A percentile compares a stretch with the other conserved stretches of the same genome.
phyloP scores from a whole-genome alignment of 495 filamentous ascomycete species.

The Talaromyces proteolyticus region DNA sequence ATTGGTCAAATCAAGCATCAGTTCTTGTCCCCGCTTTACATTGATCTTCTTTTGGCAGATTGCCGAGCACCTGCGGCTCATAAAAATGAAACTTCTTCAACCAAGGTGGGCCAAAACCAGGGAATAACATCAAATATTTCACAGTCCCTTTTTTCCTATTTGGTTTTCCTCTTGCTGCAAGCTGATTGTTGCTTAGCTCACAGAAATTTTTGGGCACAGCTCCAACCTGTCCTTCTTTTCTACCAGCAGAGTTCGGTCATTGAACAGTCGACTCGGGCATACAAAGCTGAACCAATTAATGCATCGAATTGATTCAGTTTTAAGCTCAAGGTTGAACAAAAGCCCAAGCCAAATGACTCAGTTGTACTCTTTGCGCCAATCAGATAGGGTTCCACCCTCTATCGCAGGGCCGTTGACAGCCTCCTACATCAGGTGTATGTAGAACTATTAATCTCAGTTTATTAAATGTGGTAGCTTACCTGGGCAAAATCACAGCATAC shows the following conservation, averaged over 20 bases:
- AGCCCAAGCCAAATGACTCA: neutral
- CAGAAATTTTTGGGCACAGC: slow-evolving; percentile 8
- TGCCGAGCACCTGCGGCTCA: too few relatives aligned
- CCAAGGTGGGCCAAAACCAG: too few relatives aligned
- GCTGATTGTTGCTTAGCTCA: neutral
- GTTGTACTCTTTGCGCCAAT: neutral
- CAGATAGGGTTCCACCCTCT: neutral
- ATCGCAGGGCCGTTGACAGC: neutral
- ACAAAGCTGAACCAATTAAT: slow-evolving; percentile 12
- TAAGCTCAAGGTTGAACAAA: slow-evolving; percentile 8
- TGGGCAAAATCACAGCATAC: slow-evolving; percentile 6
- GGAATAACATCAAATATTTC: too few relatives aligned
- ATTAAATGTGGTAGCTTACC: neutral
- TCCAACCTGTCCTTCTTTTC: slow-evolving; percentile 13
- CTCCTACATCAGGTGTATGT: neutral
- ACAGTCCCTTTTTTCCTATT: neutral
- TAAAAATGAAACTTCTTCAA: neutral
- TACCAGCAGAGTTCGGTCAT: slow-evolving; percentile 5
- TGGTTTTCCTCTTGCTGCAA: neutral
- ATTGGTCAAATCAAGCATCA: neutral
- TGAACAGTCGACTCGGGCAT: slow-evolving; percentile 10
- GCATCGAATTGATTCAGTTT: slow-evolving; percentile 8
- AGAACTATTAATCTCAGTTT: neutral
- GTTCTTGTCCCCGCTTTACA: neutral
- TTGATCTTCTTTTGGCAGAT: neutral